phyloP scores from a whole-genome alignment of 306 rosid species.

The Dalbergia oliveri region DNA sequence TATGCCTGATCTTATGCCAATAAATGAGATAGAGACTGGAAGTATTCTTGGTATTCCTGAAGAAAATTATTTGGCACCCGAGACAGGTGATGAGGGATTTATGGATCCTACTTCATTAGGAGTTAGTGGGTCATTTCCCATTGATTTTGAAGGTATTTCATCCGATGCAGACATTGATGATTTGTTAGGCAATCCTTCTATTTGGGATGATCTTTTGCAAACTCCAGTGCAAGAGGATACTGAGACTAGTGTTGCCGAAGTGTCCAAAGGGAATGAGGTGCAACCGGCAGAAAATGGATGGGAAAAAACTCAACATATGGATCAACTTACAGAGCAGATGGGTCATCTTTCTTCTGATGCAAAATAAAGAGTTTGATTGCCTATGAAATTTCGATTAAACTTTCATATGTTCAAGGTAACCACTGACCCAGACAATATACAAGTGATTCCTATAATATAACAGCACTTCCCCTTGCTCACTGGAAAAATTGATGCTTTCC shows the following conservation, averaged over 20 bases:
- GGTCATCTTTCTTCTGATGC: slow-evolving; percentile 79
- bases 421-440: slow-evolving; percentile 41
- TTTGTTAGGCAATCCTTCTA: slow-evolving; percentile 61
- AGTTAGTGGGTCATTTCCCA: slow-evolving; percentile 55
- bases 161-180: slow-evolving; percentile 78
- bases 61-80: slow-evolving; percentile 60
- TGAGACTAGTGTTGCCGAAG: slow-evolving; percentile 57
- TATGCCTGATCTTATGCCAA: slow-evolving; percentile 73
- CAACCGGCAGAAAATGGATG: slow-evolving; percentile 73
- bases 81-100: slow-evolving; percentile 57
- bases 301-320: slow-evolving; percentile 70
- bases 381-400: slow-evolving; percentile 58
- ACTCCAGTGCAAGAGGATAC: slow-evolving; percentile 63
- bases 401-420: slow-evolving; percentile 48
- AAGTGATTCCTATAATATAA: slow-evolving; percentile 36
- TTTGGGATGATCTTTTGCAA: slow-evolving; percentile 73
- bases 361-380: slow-evolving; percentile 55
- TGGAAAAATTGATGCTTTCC: slow-evolving; percentile 46
- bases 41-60: slow-evolving; percentile 59
- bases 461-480: slow-evolving; percentile 38
- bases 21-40: slow-evolving; percentile 63
- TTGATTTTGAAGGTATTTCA: slow-evolving; percentile 66
- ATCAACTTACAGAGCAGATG: slow-evolving; percentile 88
- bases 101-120: slow-evolving; percentile 61
- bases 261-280: slow-evolving; percentile 56